Percentiles rank a stretch among this genome's conserved stretches.
Evolutionary conservation across 2,329 filamentous ascomycete species (phyloP).

Genomic region (Aspergillus pseudoviridinutans): DNA sequence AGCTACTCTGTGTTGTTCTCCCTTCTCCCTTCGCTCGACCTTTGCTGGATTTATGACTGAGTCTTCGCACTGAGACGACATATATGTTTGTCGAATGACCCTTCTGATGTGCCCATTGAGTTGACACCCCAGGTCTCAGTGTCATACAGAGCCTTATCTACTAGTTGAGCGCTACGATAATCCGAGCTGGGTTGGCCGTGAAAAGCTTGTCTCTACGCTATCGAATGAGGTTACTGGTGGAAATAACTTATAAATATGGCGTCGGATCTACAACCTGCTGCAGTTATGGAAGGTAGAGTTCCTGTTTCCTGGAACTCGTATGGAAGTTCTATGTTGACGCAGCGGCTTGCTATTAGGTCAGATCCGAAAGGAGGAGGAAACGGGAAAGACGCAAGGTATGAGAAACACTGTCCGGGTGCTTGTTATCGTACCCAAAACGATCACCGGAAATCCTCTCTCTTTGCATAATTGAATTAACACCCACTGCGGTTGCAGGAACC

Average conservation of each 20-base stretch:
- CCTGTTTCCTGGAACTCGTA: not conserved
- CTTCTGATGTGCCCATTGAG: not conserved
- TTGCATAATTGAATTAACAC: not conserved
- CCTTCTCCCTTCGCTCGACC: not conserved
- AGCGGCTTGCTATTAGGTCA: slow-evolving; percentile 1
- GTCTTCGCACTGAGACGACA: not conserved
- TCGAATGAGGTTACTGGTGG: not conserved
- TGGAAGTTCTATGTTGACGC: not conserved
- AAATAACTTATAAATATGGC: slow-evolving; percentile 8
- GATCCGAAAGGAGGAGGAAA: slow-evolving; percentile 6
- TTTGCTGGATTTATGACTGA: not conserved
- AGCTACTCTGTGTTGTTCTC: not conserved
- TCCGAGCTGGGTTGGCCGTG: not conserved
- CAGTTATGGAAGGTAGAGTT: slow-evolving; percentile 11
- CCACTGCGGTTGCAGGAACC: slow-evolving; percentile 12
- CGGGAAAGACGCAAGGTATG: slow-evolving; percentile 13
- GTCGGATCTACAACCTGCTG: slow-evolving; percentile 9
- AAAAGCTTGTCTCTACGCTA: not conserved
- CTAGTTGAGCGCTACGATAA: too few species aligned
- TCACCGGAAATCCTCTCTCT: too few species aligned
- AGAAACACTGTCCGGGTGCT: not conserved
- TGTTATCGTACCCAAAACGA: not conserved
- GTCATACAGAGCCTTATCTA: not conserved
- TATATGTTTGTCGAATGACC: not conserved
- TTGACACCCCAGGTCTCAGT: not conserved